These are phyloP conservation scores for Ceratobasidium papillatum DNA, from an alignment of 1,284 basidiomycete genomes.

Conservation along the genomic window DNA sequence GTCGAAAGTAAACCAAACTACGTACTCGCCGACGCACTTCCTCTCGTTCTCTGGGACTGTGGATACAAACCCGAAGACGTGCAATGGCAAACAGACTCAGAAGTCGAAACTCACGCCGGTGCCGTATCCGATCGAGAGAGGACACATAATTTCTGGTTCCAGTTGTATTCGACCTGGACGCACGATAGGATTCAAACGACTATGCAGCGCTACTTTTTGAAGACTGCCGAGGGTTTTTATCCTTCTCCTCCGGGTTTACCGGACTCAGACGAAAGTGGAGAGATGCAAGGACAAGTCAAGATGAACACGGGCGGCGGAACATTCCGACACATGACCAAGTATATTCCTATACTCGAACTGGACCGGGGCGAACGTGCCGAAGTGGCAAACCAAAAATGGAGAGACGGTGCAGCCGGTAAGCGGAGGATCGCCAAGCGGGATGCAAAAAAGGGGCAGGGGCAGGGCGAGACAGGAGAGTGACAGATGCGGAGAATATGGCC, in stretches of 20 bases:
- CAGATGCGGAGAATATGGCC: not conserved
- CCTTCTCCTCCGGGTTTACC: constrained; percentile 17
- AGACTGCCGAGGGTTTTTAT: constrained; percentile 37
- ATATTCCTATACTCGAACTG: constrained; percentile 71
- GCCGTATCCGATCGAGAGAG: constrained; percentile 58
- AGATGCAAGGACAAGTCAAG: not conserved
- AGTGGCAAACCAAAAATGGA: constrained; percentile 80
- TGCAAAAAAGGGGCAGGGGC: not conserved
- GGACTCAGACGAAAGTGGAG: not conserved
- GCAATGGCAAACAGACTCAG: constrained; percentile 75
- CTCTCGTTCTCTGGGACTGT: constrained; percentile 93
- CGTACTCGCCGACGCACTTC: constrained; percentile 90
- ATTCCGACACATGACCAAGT: constrained; percentile 64
- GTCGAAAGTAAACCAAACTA: constrained; percentile 85
- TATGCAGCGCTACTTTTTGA: constrained; percentile 39
- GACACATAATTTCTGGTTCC: constrained; percentile 60
- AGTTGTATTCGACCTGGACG: constrained; percentile 39
- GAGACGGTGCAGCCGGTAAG: constrained; percentile 56
- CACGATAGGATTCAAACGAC: constrained; percentile 60
- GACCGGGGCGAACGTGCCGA: constrained; percentile 75
- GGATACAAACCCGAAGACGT: constrained; percentile 74
- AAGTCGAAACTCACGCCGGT: constrained; percentile 46
- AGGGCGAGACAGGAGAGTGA: not conserved
- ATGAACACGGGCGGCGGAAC: constrained; percentile 10
- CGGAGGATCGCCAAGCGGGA: constrained; percentile 38